phyloP scores from a whole-genome alignment of 495 filamentous ascomycete genomes.

The Penicillium macrosclerotiorum region DNA sequence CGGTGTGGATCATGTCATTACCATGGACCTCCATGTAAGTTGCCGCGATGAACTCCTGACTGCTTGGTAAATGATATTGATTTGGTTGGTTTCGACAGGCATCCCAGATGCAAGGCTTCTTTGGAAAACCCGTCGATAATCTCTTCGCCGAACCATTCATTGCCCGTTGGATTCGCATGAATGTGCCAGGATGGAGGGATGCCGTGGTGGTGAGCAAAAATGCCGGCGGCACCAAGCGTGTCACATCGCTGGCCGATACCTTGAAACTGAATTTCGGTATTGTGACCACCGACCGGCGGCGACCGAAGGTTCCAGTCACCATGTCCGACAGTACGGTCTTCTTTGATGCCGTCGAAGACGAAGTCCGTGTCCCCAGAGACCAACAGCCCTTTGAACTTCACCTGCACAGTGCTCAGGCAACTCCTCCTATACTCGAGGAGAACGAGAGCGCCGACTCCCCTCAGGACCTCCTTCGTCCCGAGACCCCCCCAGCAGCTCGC shows the following conservation, averaged over 20 bases:
- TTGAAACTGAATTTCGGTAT: constrained; percentile 97
- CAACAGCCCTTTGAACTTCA: constrained; percentile 34
- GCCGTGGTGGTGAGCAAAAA: constrained; percentile 98
- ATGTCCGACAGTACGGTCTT: constrained; percentile 66
- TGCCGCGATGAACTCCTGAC: not conserved
- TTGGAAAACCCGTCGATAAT: constrained; percentile 96
- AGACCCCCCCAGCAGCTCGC: constrained; percentile 36
- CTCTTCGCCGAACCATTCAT: constrained; percentile 94
- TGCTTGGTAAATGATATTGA: constrained; percentile 15
- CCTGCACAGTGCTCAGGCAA: constrained; percentile 19
- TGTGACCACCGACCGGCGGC: constrained; percentile 87
- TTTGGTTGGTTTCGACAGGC: constrained; percentile 46
- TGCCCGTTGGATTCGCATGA: constrained; percentile 89
- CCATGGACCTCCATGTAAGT: constrained; percentile 85
- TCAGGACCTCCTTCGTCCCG: constrained; percentile 27
- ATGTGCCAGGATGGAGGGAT: constrained; percentile 82
- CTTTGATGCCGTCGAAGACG: constrained; percentile 46
- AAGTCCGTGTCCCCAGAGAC: constrained; percentile 23
- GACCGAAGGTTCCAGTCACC: constrained; percentile 51
- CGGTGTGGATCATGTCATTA: constrained; percentile 95
- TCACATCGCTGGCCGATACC: constrained; percentile 94
- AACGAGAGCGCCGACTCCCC: constrained; percentile 7
- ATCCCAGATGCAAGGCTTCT: constrained; percentile 98
- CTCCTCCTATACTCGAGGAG: constrained; percentile 18
- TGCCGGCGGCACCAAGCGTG: constrained; percentile 91